Percentiles rank a stretch among this genome's conserved stretches.
Evolutionary conservation across 2,329 filamentous ascomycete species (phyloP).

Genomic region (Colletotrichum aenigma): DNA sequence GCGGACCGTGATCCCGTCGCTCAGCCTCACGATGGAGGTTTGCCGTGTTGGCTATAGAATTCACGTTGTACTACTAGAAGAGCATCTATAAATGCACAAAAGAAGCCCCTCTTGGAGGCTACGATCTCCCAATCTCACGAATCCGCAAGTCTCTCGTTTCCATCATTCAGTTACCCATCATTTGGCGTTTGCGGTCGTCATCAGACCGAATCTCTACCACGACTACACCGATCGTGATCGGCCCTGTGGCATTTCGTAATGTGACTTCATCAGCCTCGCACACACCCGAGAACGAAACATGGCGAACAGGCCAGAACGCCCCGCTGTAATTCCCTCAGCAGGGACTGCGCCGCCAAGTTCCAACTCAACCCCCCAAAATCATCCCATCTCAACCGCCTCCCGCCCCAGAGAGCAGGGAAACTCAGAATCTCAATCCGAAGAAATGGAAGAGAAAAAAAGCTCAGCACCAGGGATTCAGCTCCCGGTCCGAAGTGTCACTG

Average conservation of each 20-base stretch:
- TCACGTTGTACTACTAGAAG: constrained; percentile 9
- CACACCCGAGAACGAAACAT: background rate
- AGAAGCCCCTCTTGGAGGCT: background rate
- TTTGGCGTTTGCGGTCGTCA: background rate
- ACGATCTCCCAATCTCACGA: background rate
- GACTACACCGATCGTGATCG: background rate
- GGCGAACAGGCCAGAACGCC: background rate
- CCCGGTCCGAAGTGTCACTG: background rate
- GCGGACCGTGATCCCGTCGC: background rate
- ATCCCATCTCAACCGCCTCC: background rate
- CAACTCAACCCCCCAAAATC: background rate
- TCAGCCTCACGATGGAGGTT: background rate
- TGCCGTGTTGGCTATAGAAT: background rate
- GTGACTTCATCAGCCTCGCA: background rate
- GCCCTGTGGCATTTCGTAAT: background rate
- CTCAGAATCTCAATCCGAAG: background rate
- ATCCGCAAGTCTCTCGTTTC: background rate
- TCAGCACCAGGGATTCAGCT: constrained; percentile 1
- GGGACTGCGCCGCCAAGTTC: background rate
- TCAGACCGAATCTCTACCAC: background rate
- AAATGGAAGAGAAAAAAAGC: background rate
- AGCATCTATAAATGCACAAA: constrained; percentile 1
- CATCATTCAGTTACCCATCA: background rate
- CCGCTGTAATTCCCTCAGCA: constrained; percentile 15
- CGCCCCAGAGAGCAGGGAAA: background rate